Conservation (phyloP, 768 basidiomycete species). For the Hirschioporus abietinus region DNA sequence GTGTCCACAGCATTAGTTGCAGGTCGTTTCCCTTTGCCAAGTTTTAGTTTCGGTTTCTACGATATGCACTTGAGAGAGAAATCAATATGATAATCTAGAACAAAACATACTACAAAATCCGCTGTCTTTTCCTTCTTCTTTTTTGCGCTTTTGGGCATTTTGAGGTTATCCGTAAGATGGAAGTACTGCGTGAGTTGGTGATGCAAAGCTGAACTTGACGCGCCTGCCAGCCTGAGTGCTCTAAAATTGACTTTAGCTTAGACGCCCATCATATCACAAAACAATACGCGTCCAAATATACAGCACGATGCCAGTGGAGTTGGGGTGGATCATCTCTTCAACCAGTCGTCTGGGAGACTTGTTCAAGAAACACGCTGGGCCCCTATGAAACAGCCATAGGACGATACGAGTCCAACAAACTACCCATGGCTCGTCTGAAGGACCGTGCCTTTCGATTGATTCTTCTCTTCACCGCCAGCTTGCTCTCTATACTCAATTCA, state of each 20-base stretch:
- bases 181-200: background rate
- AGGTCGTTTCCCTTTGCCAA: conserved; percentile 87
- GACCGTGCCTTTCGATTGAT: background rate
- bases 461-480: background rate
- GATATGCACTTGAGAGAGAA: conserved; percentile 3
- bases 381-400: background rate
- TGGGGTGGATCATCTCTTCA: too few species aligned
- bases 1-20: conserved; percentile 89
- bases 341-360: too few species aligned
- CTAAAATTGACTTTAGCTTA: background rate
- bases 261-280: background rate
- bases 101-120: conserved; percentile 67
- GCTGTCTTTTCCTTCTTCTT: conserved; percentile 84
- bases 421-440: background rate
- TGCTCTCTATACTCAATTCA: background rate
- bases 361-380: too few species aligned
- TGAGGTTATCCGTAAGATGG: background rate
- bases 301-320: background rate
- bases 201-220: background rate
- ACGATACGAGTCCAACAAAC: background rate
- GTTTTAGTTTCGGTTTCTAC: conserved; percentile 94
- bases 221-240: background rate
- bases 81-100: background rate
- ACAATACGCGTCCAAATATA: background rate
- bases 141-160: conserved; percentile 83